Percentiles rank a stretch among this genome's conserved stretches.
phyloP scores from a whole-genome alignment of 169 alveolate species.

The Perkinsus olseni region DNA sequence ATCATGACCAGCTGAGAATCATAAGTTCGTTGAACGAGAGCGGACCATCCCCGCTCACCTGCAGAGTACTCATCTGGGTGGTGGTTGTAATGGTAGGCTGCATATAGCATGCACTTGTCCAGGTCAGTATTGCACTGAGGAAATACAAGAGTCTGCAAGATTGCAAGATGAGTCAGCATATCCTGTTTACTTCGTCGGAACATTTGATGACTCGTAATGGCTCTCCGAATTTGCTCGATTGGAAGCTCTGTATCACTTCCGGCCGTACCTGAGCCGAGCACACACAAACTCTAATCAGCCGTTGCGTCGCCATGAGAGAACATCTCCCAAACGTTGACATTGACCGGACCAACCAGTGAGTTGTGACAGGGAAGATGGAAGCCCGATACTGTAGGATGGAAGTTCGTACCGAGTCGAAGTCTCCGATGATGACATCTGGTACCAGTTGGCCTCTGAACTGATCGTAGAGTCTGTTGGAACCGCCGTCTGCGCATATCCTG shows the following conservation, averaged over 20 bases:
- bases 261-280: not conserved
- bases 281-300: too few species aligned
- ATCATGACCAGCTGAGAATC: not conserved
- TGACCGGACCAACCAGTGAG: too few species aligned
- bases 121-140: not conserved
- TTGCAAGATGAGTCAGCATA: not conserved
- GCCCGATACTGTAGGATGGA: too few species aligned
- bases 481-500: not conserved
- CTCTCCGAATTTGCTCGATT: not conserved
- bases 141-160: not conserved
- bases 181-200: not conserved
- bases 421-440: not conserved
- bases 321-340: too few species aligned
- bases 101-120: not conserved
- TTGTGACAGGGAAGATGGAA: too few species aligned
- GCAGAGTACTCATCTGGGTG: not conserved
- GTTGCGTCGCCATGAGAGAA: too few species aligned
- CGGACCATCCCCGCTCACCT: not conserved
- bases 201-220: not conserved
- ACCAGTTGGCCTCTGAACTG: not conserved
- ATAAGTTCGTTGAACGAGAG: not conserved
- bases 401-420: not conserved
- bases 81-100: not conserved
- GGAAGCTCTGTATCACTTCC: not conserved
- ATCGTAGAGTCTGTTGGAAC: not conserved